Evolutionary conservation across 164 flowering plant genomes (phyloP).

Genomic region (Nelumbo lutea): DNA sequence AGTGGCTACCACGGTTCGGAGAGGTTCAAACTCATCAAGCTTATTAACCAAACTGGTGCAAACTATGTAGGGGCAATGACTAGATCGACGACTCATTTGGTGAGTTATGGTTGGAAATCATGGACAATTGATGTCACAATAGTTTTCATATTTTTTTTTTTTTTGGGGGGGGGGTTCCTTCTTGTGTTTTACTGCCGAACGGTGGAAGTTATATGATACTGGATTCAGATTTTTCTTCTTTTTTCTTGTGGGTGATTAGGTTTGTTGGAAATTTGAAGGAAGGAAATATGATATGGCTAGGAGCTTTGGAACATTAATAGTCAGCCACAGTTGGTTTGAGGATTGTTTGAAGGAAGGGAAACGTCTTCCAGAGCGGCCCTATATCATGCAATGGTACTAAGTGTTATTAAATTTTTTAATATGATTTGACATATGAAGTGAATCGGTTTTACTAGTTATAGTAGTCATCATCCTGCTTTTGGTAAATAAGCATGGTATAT

Average conservation of each 20-base stretch:
- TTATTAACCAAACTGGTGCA: slow-evolving; percentile 76
- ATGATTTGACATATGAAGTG: background rate
- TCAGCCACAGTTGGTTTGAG: slow-evolving; percentile 87
- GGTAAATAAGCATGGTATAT: no score
- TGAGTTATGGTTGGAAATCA: slow-evolving; percentile 20
- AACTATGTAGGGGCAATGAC: slow-evolving; percentile 73
- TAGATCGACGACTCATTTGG: slow-evolving; percentile 74
- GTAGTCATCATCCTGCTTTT: no score
- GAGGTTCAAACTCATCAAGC: slow-evolving; percentile 80
- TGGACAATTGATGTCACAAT: background rate
- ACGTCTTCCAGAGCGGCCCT: slow-evolving; percentile 60
- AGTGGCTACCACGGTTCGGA: slow-evolving; percentile 85
- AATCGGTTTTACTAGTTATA: background rate
- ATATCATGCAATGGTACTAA: slow-evolving; percentile 49
- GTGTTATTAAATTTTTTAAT: background rate
- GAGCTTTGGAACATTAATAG: slow-evolving; percentile 41
- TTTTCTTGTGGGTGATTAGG: slow-evolving; percentile 31
- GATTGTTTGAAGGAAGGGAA: slow-evolving; percentile 68
- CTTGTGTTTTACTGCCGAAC: background rate
- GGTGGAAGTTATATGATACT: no score
- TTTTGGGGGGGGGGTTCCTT: background rate
- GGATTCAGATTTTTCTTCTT: background rate
- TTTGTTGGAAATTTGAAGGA: slow-evolving; percentile 83
- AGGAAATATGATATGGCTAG: slow-evolving; percentile 62
- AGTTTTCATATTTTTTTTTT: background rate